These are phyloP conservation scores for Pezicula rhizophila DNA, from an alignment of 2,329 filamentous ascomycete species.

Conservation along the genomic window DNA sequence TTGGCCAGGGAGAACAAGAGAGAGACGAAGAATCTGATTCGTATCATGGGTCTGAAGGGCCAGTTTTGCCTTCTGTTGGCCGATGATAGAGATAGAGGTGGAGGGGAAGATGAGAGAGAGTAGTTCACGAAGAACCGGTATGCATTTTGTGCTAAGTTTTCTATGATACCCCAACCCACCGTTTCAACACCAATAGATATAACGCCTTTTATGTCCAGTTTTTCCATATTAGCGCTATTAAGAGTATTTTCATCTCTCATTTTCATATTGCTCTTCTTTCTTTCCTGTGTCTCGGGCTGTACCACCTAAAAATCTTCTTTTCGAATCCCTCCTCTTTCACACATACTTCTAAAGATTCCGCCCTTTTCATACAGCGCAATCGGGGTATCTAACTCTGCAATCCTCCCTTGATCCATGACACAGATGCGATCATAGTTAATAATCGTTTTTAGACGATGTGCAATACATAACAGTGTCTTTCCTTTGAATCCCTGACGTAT, in stretches of 20 bases:
- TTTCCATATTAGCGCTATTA: too few relatives aligned
- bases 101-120: too few relatives aligned
- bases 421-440: constrained; percentile 92
- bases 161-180: too few relatives aligned
- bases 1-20: too few relatives aligned
- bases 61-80: too few relatives aligned
- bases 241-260: background rate
- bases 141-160: too few relatives aligned
- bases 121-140: too few relatives aligned
- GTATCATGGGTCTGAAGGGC: too few relatives aligned
- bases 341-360: constrained; percentile 72
- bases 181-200: background rate
- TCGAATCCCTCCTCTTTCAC: constrained; percentile 51
- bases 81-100: too few relatives aligned
- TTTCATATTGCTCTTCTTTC: background rate
- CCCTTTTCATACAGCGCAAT: constrained; percentile 63
- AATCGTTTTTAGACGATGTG: constrained; percentile 86
- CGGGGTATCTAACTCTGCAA: constrained; percentile 81
- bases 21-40: background rate
- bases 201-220: too few relatives aligned
- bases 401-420: constrained; percentile 86
- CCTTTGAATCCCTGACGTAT: constrained; percentile 81
- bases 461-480: constrained; percentile 86
- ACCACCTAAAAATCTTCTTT: constrained; percentile 22
- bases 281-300: background rate